phyloP scores from a whole-genome alignment of 129 eudicot species.

The Saposhnikovia divaricata region DNA sequence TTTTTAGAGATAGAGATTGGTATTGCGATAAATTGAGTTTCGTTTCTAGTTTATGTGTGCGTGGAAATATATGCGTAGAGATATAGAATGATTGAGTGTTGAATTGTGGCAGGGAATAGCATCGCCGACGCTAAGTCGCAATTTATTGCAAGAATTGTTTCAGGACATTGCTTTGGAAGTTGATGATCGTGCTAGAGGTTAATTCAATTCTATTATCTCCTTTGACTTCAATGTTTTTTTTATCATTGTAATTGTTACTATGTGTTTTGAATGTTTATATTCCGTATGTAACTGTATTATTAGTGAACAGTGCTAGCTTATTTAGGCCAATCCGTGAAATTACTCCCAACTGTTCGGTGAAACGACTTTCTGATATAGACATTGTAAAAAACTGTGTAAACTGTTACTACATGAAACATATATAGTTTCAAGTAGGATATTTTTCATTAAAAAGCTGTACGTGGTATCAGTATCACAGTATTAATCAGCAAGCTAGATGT shows the following conservation, averaged over 20 bases:
- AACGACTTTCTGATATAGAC: not conserved
- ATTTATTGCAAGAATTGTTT: slow-evolving; percentile 71
- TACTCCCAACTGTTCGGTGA: not conserved
- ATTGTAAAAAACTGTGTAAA: not conserved
- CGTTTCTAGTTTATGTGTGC: not conserved
- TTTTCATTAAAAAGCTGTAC: not conserved
- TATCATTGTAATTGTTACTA: not conserved
- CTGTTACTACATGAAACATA: not conserved
- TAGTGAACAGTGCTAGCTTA: not conserved
- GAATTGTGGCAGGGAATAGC: slow-evolving; percentile 52
- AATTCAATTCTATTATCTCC: not conserved
- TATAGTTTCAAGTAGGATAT: not conserved
- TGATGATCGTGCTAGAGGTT: slow-evolving; percentile 95
- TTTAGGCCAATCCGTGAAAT: not conserved
- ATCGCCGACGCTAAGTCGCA: slow-evolving; percentile 70
- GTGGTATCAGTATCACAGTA: not conserved
- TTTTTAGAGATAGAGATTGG: not conserved
- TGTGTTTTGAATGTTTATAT: not conserved
- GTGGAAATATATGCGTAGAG: not conserved
- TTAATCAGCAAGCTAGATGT: not conserved
- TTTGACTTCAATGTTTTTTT: not conserved
- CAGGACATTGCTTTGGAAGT: slow-evolving; percentile 87
- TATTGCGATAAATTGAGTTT: not conserved
- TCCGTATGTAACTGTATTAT: not conserved
- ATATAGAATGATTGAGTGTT: not conserved